Evolutionary conservation across 331 rosid genomes (phyloP), one percentile per base, ranked within the genome.

Genomic region (Malus hybrid): DNA sequence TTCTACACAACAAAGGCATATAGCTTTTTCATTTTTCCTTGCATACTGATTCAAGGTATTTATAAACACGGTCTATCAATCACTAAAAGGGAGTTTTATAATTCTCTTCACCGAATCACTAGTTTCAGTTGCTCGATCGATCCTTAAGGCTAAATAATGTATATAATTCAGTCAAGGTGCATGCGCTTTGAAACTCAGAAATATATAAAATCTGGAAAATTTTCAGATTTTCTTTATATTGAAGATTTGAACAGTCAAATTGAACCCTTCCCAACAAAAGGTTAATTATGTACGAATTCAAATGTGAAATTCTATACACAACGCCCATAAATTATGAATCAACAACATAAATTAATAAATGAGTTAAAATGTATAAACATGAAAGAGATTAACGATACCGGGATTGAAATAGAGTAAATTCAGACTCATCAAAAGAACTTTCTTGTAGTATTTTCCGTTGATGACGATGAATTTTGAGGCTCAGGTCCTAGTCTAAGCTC

Each of bases 401-500:
- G 39, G 34, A 74, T 32, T 20, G 33, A 30, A 11, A 30, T 50
- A 30, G 55, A 9, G 32, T 34, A 16, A 34, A 65, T 72, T 65
- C 52, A 33, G 39, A 15, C 73, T 77, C 77, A 57, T 88, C 80
- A 88, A 64, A 87, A 88, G 89, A 91, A 87, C 82, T 87, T 88
- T 82, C 86, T 84, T 50, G 86, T 89, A 71, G 77, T 74, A 29
- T 58, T 18, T 60, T 64, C 81, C 32, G 75, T 48, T 55, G 79
- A 42, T 26, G 86, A 65, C 52, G 79, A 44, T 10, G 84, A 65
- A 30, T 84, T 86, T 30, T 67, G 88, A 68, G 89, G 93, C 62
- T 86, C 86, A 39, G 81, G 83, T 84, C 96, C 96, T 58, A 91
- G 72, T 78, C 96, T 85, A 14, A 91, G 84, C 85, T 87, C 96